Percentiles rank a stretch among this genome's conserved stretches.
phyloP scores from a whole-genome alignment of 129 eudicot genomes.

The Centrapalus pauciflorus region DNA sequence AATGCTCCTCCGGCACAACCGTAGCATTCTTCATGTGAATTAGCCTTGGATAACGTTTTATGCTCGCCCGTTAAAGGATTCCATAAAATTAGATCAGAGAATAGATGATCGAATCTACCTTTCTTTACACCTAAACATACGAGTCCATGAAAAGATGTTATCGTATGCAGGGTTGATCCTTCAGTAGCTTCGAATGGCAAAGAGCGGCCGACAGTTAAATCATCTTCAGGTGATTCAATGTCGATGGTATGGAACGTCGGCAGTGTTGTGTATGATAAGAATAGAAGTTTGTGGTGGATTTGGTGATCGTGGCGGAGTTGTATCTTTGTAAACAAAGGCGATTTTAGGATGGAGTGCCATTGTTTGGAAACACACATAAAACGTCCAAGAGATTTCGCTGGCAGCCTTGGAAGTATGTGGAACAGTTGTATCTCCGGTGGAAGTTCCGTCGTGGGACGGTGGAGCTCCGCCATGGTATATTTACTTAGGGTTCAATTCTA shows the following conservation, averaged over 20 bases:
- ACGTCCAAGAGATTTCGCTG: background rate
- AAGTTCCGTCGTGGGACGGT: background rate
- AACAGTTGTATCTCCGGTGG: background rate
- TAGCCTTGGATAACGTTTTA: background rate
- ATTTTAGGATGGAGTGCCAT: background rate
- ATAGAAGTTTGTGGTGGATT: background rate
- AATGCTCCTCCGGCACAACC: too few relatives aligned
- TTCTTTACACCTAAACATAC: background rate
- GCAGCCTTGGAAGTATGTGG: conserved; percentile 3
- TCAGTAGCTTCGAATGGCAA: background rate
- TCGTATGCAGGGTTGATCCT: background rate
- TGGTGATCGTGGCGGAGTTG: background rate
- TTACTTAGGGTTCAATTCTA: background rate
- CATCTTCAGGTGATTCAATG: background rate
- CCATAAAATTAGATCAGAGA: background rate
- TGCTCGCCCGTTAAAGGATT: background rate
- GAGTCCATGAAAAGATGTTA: background rate
- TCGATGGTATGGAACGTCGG: background rate
- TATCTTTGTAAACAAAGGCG: background rate
- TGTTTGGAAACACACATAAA: background rate
- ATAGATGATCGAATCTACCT: background rate
- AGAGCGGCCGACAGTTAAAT: background rate
- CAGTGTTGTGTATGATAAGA: background rate
- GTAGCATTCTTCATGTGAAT: background rate
- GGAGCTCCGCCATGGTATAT: background rate